Conservation (phyloP, 2,329 filamentous ascomycete species). For the Curvularia hawaiiensis region DNA sequence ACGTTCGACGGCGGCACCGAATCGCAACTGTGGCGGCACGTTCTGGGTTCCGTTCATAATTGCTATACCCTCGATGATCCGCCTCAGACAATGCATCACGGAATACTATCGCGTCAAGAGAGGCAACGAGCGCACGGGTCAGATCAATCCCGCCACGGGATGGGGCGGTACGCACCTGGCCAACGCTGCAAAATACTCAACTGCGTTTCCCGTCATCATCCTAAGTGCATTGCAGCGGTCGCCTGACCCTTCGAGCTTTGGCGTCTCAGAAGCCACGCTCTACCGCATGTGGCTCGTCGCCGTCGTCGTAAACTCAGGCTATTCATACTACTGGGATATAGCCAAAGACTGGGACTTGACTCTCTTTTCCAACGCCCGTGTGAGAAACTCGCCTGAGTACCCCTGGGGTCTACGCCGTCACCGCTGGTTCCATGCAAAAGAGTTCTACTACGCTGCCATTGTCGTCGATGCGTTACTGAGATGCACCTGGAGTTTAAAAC, state of each 20-base stretch:
- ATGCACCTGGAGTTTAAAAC: constrained; percentile 89
- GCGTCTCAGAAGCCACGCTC: constrained; percentile 61
- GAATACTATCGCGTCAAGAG: constrained; percentile 78
- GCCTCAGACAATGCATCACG: constrained; percentile 87
- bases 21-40: constrained; percentile 79
- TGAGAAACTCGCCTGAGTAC: constrained; percentile 67
- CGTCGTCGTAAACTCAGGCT: constrained; percentile 82
- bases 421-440: constrained; percentile 72
- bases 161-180: constrained; percentile 88
- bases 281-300: constrained; percentile 67
- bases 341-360: constrained; percentile 96
- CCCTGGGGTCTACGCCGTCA: constrained; percentile 78
- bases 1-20: constrained; percentile 78
- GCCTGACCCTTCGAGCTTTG: constrained; percentile 57
- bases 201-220: constrained; percentile 88
- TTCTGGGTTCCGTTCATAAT: constrained; percentile 85
- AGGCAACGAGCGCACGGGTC: constrained; percentile 50
- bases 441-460: constrained; percentile 83
- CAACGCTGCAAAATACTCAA: constrained; percentile 95
- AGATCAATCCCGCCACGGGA: constrained; percentile 55
- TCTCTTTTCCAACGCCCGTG: constrained; percentile 67
- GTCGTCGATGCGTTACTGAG: constrained; percentile 78
- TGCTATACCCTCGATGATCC: constrained; percentile 80
- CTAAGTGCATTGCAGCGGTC: constrained; percentile 76
- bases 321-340: constrained; percentile 99